Evolutionary conservation across 1,284 basidiomycete genomes (phyloP).

Genomic region (Phaffia rhodozyma): DNA sequence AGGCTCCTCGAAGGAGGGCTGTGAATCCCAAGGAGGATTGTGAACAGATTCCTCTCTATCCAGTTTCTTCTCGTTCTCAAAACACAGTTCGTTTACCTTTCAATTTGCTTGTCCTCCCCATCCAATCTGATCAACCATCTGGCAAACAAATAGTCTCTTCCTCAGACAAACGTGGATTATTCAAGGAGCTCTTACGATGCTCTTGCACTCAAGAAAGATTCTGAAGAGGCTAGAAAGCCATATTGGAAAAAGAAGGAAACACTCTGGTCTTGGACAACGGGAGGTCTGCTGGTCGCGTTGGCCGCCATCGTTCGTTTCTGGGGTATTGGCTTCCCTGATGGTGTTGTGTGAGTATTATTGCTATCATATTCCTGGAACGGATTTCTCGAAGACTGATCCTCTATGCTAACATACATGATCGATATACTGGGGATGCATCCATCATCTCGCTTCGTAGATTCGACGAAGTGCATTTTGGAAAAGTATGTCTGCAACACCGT

Average conservation of each 20-base stretch:
- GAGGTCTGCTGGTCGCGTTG: conserved; percentile 47
- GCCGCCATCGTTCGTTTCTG: conserved; percentile 78
- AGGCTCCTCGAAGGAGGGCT: too few species aligned
- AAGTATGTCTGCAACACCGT: conserved; percentile 27
- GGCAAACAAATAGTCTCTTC: too few species aligned
- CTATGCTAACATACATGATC: background rate
- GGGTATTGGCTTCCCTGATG: conserved; percentile 83
- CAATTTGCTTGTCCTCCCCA: too few species aligned
- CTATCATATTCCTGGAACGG: conserved; percentile 4
- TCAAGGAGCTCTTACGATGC: background rate
- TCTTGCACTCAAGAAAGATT: background rate
- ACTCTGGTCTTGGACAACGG: conserved; percentile 26
- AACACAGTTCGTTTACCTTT: too few species aligned
- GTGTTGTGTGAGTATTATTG: conserved; percentile 65
- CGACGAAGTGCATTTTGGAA: conserved; percentile 94
- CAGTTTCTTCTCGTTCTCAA: too few species aligned
- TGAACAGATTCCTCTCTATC: too few species aligned
- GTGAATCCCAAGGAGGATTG: too few species aligned
- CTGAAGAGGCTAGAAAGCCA: background rate
- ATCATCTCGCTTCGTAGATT: conserved; percentile 46
- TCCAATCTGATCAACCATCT: too few species aligned
- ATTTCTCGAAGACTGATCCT: background rate
- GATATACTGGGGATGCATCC: background rate
- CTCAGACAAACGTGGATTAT: too few species aligned
- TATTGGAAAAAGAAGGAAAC: conserved; percentile 22